Evolutionary conservation across 768 basidiomycete genomes (phyloP), one percentile per base, ranked within the genome.

Genomic region (Boletus huronensis): DNA sequence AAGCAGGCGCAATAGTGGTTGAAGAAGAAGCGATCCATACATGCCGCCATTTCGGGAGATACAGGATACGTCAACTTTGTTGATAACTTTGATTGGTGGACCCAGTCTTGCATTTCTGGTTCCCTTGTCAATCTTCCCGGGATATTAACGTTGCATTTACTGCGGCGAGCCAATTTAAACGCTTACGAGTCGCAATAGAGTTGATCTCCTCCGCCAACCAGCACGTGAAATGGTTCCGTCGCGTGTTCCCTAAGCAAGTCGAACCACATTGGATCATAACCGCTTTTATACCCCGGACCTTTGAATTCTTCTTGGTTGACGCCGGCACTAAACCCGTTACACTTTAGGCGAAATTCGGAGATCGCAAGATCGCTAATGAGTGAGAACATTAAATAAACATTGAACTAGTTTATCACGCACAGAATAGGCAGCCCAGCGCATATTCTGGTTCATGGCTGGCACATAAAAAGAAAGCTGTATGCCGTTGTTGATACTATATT

Each of bases 141-240:
- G 38, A 47, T 9, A 40, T 63, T 58, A 50, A 36, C 21, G 40
- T 29, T 28, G 25, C 3, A 6, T 48, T 29, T 13, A 35, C 42
- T 21, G 14, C 5, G n/a, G 39, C 25, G 19, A 52, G 38, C 16
- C 21, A 29, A n/a, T n/a, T n/a, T n/a, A n/a, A n/a, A 17, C 25
- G 64, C 83, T 41, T 62, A 87, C 87, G 78, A 74, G 60, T 93
- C 91, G 58, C 90, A 92, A 63, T 93, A 97, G 17, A 97, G 77
- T 68, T 96, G 94, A 68, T 96, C 93, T 11, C 94, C 93, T 19
- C 96, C 96, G 17, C 96, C 96, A 6, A 97, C 86, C 34, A 98
- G 77, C n/a, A 78, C 83, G 64, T 99, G 96, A 67, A 93, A 93
- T 0, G 96, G 94, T 53, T 76, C 74, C 63, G 83, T 80, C 2